Percentiles rank a stretch among this genome's conserved stretches.
Conservation (phyloP, 1,139 yeast genomes). For the Candida labiduridarum region DNA sequence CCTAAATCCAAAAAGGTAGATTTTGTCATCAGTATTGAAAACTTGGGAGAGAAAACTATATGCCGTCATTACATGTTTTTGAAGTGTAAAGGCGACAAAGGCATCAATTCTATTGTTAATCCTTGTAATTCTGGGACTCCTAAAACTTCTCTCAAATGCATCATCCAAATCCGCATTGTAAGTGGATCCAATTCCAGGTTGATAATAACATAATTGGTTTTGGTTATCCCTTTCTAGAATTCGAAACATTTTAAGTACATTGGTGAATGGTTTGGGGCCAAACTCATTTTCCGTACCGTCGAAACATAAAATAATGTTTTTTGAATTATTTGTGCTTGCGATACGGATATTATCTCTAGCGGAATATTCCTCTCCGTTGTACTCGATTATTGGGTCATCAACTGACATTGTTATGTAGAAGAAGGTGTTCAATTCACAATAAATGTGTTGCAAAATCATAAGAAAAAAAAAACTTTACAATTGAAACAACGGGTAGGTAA, state of each 20-base stretch:
- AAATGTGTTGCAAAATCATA: conserved; percentile 8
- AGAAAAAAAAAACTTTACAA: not conserved
- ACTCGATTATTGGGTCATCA: conserved; percentile 5
- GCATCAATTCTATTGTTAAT: conserved; percentile 41
- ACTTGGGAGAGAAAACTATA: conserved; percentile 52
- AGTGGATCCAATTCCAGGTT: conserved; percentile 64
- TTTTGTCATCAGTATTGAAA: conserved; percentile 50
- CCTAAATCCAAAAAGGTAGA: conserved; percentile 61
- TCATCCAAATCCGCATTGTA: conserved; percentile 38
- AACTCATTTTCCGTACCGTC: conserved; percentile 67
- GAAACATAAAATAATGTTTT: conserved; percentile 49
- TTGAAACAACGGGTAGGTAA: too few relatives aligned
- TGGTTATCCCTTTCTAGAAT: conserved; percentile 48
- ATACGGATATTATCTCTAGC: conserved; percentile 1
- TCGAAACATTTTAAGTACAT: conserved; percentile 55
- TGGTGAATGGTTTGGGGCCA: conserved; percentile 58
- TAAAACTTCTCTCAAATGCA: conserved; percentile 21
- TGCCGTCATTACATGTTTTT: conserved; percentile 57
- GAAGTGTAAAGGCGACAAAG: conserved; percentile 54
- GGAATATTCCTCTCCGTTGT: conserved; percentile 7
- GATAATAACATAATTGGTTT: conserved; percentile 59
- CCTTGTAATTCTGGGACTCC: conserved; percentile 17
- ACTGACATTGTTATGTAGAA: not conserved
- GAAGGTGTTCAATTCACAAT: not conserved
- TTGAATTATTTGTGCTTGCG: not conserved